Evolutionary conservation across 257 asterid genomes (phyloP).

Genomic region (Rauvolfia tetraphylla): DNA sequence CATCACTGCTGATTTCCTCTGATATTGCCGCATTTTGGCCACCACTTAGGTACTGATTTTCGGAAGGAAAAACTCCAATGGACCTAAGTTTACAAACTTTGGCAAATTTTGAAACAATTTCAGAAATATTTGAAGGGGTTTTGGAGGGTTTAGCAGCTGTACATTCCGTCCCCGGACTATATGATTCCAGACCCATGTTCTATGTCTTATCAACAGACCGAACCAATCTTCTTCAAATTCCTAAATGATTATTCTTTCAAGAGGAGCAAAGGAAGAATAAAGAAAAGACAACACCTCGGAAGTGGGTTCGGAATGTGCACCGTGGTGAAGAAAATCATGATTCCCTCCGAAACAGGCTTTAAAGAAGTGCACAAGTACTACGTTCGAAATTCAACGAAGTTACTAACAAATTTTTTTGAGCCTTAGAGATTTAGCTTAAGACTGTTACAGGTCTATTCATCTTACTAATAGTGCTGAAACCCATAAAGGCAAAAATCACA

Average conservation of each 20-base stretch:
- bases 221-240: slow-evolving; percentile 5
- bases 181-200: slow-evolving; percentile 40
- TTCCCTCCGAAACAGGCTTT: slow-evolving; percentile 35
- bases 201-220: slow-evolving; percentile 26
- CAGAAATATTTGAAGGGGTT: slow-evolving; percentile 49
- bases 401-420: not conserved
- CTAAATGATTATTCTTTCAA: slow-evolving; percentile 15
- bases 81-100: slow-evolving; percentile 58
- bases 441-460: not conserved
- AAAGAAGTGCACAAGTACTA: slow-evolving; percentile 20
- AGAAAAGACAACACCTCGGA: slow-evolving; percentile 21
- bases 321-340: slow-evolving; percentile 31
- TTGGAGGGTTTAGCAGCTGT: slow-evolving; percentile 49
- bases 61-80: slow-evolving; percentile 62
- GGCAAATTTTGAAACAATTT: slow-evolving; percentile 44
- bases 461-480: not conserved
- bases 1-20: slow-evolving; percentile 32
- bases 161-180: slow-evolving; percentile 40
- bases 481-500: slow-evolving; percentile 4
- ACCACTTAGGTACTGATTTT: slow-evolving; percentile 21
- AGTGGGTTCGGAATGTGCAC: slow-evolving; percentile 17
- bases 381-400: slow-evolving; percentile 4
- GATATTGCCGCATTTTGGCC: slow-evolving; percentile 16
- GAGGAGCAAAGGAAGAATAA: slow-evolving; percentile 14
- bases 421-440: not conserved